Evolutionary conservation across 345 rosid genomes (phyloP), one percentile per base, ranked within the genome.

Genomic region (Eucalyptus marginata): DNA sequence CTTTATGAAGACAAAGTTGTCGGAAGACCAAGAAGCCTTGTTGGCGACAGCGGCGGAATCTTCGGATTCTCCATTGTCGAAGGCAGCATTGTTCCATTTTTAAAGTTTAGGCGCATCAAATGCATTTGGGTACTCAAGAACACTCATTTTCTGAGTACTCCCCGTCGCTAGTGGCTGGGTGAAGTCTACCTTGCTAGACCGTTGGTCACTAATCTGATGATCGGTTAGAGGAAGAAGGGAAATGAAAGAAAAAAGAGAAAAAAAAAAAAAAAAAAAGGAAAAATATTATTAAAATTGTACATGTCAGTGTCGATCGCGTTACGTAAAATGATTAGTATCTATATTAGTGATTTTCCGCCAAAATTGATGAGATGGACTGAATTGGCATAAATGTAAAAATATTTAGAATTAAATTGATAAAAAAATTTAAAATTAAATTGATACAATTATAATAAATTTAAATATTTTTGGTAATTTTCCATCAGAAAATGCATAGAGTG

Each of bases 261-360:
- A 1, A 27, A 3, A 27, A 6, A 0, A 3, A 5, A 3, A 11
- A 5, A 2, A 8, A 8, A 3, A 54, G 7, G 2, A 9, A 59
- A 59, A 59, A 5, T 12, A 59, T 59, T 27, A 59, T 27, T 52
- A 7, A 52, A 24, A 56, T 56, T 24, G 0, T 56, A 56, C 0
- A 56, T 56, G 1, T 56, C 0, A 9, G 0, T 22, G 1, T 22
- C 0, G 3, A 0, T 22, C 0, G 1, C 0, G 0, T 1, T 8
- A 56, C 1, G 0, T 54, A 56, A 24, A 1, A 22, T 56, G 1
- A 22, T 0, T 9, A 22, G 0, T 22, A 20, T 56, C 0, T 1
- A 56, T 22, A 2, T 56, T 0, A 1, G 3, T 0, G 0, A 22
- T 56, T 56, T 22, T 52, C 2, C 1, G 0, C 0, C 4, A 25